Evolutionary conservation across 805 yeast genomes (phyloP).

Genomic region (Ogataea ramenticola): DNA sequence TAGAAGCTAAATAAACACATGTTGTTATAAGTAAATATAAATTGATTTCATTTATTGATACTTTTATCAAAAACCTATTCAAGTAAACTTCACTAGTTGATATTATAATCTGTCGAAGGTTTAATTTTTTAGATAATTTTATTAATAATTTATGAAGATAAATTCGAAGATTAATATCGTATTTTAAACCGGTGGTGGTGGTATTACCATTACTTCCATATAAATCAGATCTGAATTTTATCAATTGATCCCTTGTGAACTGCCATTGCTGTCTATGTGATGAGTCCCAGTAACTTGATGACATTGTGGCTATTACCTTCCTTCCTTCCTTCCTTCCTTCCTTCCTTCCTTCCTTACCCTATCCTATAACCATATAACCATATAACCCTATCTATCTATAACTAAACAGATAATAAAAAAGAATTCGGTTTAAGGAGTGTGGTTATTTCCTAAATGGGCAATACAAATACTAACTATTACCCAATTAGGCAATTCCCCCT

Average conservation of each 20-base stretch:
- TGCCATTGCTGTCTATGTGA: conserved; percentile 82
- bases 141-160: conserved; percentile 71
- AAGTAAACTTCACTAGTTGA: conserved; percentile 86
- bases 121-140: conserved; percentile 71
- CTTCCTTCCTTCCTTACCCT: too few species aligned
- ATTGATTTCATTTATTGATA: conserved; percentile 74
- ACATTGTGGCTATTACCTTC: too few species aligned
- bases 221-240: background rate
- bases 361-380: too few species aligned
- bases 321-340: too few species aligned
- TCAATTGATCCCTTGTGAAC: conserved; percentile 56
- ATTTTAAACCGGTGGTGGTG: conserved; percentile 27
- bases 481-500: background rate
- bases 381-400: too few species aligned
- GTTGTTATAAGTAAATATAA: conserved; percentile 76
- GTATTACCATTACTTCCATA: background rate
- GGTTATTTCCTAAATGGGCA: background rate
- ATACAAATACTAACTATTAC: too few species aligned
- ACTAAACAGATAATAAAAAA: too few species aligned
- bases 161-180: conserved; percentile 62
- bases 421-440: background rate
- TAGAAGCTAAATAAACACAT: conserved; percentile 82
- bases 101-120: conserved; percentile 73
- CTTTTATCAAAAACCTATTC: conserved; percentile 67
- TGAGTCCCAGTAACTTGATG: conserved; percentile 85